These are phyloP conservation scores for Cyclocybe cylindracea DNA, from an alignment of 768 basidiomycete genomes.

Conservation along the genomic window DNA sequence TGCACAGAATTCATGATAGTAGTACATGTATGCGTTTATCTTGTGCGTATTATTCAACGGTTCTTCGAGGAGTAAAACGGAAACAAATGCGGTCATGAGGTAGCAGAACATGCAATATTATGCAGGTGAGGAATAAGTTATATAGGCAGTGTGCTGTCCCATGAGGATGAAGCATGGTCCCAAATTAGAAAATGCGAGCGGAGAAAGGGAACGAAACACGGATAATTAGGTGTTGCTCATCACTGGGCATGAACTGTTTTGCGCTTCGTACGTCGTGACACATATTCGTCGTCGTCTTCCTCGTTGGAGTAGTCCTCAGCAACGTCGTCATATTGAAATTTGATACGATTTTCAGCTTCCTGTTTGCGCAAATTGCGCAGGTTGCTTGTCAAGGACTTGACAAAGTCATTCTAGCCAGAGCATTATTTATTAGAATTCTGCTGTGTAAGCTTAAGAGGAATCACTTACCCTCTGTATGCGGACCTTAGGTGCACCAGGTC, in stretches of 20 bases:
- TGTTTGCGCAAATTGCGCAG: constrained; percentile 63
- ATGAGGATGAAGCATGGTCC: neutral
- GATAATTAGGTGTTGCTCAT: neutral
- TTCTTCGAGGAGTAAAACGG: too few relatives aligned
- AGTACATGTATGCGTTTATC: too few relatives aligned
- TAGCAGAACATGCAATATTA: too few relatives aligned
- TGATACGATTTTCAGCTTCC: constrained; percentile 50
- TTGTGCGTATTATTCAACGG: too few relatives aligned
- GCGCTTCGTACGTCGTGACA: constrained; percentile 33
- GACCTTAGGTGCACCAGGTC: constrained; percentile 42
- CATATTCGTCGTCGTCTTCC: constrained; percentile 57
- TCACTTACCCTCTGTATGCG: constrained; percentile 57
- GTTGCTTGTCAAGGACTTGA: constrained; percentile 58
- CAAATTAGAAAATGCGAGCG: constrained; percentile 4
- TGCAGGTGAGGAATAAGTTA: too few relatives aligned
- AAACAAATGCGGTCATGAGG: too few relatives aligned
- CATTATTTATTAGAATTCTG: neutral
- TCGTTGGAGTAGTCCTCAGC: constrained; percentile 46
- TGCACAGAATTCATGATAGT: too few relatives aligned
- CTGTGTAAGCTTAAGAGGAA: neutral
- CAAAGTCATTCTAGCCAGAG: constrained; percentile 60
- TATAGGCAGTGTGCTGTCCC: neutral
- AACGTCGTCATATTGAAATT: constrained; percentile 27
- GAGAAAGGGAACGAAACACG: constrained; percentile 1
- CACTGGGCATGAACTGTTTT: constrained; percentile 17